Evolutionary conservation across 495 filamentous ascomycete species (phyloP).

Genomic region (Penicillium manginii): DNA sequence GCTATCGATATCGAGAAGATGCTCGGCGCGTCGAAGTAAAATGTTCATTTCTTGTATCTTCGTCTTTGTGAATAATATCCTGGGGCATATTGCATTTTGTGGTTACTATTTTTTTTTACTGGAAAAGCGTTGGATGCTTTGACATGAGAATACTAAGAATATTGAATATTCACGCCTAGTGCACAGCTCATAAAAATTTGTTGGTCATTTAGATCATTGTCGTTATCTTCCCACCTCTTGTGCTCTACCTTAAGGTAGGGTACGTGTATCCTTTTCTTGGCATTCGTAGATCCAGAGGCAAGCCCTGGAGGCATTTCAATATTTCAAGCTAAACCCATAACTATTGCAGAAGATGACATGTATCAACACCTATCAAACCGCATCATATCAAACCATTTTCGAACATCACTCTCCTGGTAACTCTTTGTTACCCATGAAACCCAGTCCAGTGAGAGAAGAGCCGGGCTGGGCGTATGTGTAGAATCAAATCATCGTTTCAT

Average conservation of each 20-base stretch:
- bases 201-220: too few species aligned
- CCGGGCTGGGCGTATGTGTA: too few species aligned
- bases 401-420: too few species aligned
- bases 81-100: slow-evolving; percentile 7
- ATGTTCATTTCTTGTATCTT: slow-evolving; percentile 20
- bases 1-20: slow-evolving; percentile 71
- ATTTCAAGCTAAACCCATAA: background rate
- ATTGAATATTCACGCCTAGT: background rate
- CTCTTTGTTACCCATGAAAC: too few species aligned
- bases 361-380: background rate
- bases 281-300: too few species aligned
- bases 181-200: background rate
- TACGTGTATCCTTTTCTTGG: too few species aligned
- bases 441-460: too few species aligned
- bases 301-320: too few species aligned
- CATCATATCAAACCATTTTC: too few species aligned
- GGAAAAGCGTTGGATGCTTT: background rate
- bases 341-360: background rate
- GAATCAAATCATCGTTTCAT: background rate
- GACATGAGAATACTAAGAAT: background rate
- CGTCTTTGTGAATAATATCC: slow-evolving; percentile 4
- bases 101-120: slow-evolving; percentile 9
- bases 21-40: slow-evolving; percentile 40
- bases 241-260: too few species aligned
- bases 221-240: too few species aligned